phyloP scores from a whole-genome alignment of 2,329 filamentous ascomycete genomes.

The Venturia effusa region DNA sequence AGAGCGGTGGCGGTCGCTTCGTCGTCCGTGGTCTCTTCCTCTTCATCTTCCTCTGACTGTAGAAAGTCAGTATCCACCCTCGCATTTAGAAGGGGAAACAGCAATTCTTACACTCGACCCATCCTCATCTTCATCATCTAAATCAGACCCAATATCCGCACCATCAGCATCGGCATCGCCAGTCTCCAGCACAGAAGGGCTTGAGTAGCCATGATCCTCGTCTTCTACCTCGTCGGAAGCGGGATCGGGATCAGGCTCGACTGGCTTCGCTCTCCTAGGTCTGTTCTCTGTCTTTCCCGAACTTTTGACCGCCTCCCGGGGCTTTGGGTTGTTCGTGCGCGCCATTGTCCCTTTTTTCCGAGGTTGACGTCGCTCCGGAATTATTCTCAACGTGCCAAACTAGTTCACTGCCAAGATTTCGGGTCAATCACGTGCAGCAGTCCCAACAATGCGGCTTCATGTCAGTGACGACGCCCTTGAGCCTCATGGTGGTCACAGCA shows the following conservation, averaged over 20 bases:
- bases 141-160: not conserved
- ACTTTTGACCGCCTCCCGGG: not conserved
- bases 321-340: not conserved
- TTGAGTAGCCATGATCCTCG: not conserved
- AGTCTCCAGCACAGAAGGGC: conserved; percentile 2
- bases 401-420: not conserved
- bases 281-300: not conserved
- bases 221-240: not conserved
- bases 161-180: not conserved
- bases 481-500: too few species aligned
- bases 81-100: not conserved
- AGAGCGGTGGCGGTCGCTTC: conserved; percentile 18
- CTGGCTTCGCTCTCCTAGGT: not conserved
- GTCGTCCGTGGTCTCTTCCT: not conserved
- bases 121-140: not conserved
- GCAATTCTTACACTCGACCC: not conserved
- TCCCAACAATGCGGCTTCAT: too few species aligned
- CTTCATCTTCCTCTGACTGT: not conserved
- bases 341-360: not conserved
- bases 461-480: too few species aligned
- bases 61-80: not conserved
- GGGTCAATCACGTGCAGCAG: not conserved
- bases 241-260: not conserved
- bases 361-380: not conserved
- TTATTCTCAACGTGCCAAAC: not conserved